Evolutionary conservation across 495 filamentous ascomycete genomes (phyloP).

Genomic region (Pyronema omphalodes): DNA sequence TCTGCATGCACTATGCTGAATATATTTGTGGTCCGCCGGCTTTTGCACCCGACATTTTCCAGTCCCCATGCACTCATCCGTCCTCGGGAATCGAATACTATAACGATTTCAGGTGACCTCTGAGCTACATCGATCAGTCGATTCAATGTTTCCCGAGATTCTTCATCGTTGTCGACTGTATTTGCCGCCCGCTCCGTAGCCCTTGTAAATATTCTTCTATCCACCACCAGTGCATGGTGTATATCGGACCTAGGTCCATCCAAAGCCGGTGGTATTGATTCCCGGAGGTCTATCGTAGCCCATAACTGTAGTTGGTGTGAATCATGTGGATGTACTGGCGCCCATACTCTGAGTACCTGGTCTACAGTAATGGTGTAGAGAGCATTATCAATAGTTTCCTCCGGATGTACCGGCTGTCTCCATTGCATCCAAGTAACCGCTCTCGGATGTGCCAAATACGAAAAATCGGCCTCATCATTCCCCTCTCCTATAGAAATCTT

Average conservation of each 20-base stretch:
- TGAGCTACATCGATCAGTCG: conserved; percentile 79
- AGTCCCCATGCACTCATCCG: conserved; percentile 90
- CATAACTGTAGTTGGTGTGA: conserved; percentile 57
- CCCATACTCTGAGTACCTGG: conserved; percentile 67
- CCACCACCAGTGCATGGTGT: conserved; percentile 64
- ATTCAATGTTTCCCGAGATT: conserved; percentile 51
- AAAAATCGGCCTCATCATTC: conserved; percentile 74
- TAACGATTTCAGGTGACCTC: conserved; percentile 66
- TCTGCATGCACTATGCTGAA: conserved; percentile 81
- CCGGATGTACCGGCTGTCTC: conserved; percentile 54
- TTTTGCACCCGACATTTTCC: conserved; percentile 69
- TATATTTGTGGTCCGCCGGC: conserved; percentile 45
- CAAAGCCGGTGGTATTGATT: conserved; percentile 37
- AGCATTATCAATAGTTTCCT: conserved; percentile 68
- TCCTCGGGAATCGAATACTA: conserved; percentile 67
- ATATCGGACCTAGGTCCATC: neutral
- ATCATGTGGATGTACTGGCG: conserved; percentile 52
- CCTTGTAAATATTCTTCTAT: conserved; percentile 58
- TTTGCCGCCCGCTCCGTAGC: conserved; percentile 63
- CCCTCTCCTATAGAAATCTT: conserved; percentile 66
- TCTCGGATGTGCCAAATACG: conserved; percentile 69
- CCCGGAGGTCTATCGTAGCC: conserved; percentile 60
- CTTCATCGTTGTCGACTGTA: conserved; percentile 33
- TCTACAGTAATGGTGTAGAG: conserved; percentile 90
- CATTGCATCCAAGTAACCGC: conserved; percentile 70